Evolutionary conservation across 208 protist genomes (phyloP).

Genomic region (Leishmania arabica): DNA sequence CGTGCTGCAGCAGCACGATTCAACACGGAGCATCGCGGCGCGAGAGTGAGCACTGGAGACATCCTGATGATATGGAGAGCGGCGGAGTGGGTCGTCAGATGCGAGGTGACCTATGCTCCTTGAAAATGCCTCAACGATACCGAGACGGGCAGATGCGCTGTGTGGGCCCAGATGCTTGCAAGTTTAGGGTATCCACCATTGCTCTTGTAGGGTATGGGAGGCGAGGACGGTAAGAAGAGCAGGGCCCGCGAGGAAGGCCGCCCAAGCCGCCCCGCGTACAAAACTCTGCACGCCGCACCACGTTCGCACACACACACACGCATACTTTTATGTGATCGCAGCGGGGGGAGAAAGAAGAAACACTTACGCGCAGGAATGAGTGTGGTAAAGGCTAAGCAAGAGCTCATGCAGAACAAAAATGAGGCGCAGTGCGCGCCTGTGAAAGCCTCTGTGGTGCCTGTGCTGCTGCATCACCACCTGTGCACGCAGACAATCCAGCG

Average conservation of each 20-base stretch:
- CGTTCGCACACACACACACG: background rate
- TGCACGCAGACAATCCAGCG: background rate
- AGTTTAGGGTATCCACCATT: background rate
- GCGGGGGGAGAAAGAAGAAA: conserved; percentile 1
- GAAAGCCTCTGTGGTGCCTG: background rate
- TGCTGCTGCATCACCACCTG: background rate
- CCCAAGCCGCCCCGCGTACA: background rate
- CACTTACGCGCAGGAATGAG: background rate
- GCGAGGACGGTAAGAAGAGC: too few species aligned
- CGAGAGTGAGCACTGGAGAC: background rate
- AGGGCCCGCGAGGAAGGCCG: background rate
- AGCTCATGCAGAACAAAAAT: background rate
- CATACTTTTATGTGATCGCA: background rate
- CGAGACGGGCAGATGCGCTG: background rate
- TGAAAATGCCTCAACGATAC: too few species aligned
- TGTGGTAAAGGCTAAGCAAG: background rate
- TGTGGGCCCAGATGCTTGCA: background rate
- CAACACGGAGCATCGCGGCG: background rate
- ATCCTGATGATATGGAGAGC: background rate
- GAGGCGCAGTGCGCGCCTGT: background rate
- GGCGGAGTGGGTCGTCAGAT: background rate
- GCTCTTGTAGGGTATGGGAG: background rate
- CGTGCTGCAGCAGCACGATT: background rate
- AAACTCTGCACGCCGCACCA: background rate
- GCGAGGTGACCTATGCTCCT: background rate